phyloP scores from a whole-genome alignment of 805 yeast genomes.

The Wilhelminamyces savonicus region DNA sequence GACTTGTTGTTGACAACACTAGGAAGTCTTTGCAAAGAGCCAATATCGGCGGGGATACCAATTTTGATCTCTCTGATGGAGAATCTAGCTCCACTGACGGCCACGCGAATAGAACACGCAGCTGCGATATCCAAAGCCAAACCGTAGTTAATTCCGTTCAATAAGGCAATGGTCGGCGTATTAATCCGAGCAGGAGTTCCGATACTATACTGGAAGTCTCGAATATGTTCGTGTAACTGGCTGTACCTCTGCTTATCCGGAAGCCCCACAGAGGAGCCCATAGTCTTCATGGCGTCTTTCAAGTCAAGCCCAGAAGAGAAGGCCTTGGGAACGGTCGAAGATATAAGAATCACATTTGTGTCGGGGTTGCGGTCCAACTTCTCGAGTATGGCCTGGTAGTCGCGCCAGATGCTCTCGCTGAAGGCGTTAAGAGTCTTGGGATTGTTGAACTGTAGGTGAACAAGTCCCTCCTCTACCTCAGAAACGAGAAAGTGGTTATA shows the following conservation, averaged over 20 bases:
- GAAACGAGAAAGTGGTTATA: slow-evolving; percentile 31
- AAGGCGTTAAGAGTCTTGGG: slow-evolving; percentile 58
- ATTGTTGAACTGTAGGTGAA: slow-evolving; percentile 56
- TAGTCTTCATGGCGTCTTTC: slow-evolving; percentile 19
- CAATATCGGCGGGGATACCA: slow-evolving; percentile 77
- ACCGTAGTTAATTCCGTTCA: slow-evolving; percentile 63
- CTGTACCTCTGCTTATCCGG: slow-evolving; percentile 17
- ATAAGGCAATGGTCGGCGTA: slow-evolving; percentile 60
- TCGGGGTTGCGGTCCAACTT: slow-evolving; percentile 37
- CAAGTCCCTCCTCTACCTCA: slow-evolving; percentile 40
- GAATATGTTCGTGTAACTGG: slow-evolving; percentile 30
- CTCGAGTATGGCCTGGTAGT: slow-evolving; percentile 44
- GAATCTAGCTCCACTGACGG: slow-evolving; percentile 44
- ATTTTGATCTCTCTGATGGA: slow-evolving; percentile 65
- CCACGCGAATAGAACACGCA: slow-evolving; percentile 52
- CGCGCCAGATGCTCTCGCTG: slow-evolving; percentile 48
- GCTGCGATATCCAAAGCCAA: slow-evolving; percentile 63
- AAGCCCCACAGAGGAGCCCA: slow-evolving; percentile 1
- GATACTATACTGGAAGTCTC: slow-evolving; percentile 54
- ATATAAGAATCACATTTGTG: slow-evolving; percentile 46
- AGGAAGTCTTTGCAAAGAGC: slow-evolving; percentile 66
- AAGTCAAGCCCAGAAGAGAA: slow-evolving; percentile 67
- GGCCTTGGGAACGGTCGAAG: slow-evolving; percentile 49
- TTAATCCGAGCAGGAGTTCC: slow-evolving; percentile 39
- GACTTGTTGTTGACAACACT: slow-evolving; percentile 47